Conservation (phyloP, 805 yeast genomes). For the Brettanomyces sp. region DNA sequence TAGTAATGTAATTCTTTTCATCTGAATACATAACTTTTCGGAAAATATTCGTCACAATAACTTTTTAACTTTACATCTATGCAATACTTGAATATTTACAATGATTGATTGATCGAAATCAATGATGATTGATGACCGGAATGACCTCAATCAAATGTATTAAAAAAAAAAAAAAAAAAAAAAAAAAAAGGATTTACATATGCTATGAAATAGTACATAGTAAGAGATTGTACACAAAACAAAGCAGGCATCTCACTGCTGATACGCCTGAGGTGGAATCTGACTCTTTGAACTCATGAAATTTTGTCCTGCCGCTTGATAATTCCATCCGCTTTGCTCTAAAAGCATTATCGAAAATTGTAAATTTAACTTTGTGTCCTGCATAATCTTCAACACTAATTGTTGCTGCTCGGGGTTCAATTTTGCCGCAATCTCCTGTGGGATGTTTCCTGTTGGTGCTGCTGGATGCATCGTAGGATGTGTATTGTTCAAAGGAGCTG, state of each 20-base stretch:
- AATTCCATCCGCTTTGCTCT: constrained; percentile 83
- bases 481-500: constrained; percentile 1
- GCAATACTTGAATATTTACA: too few relatives aligned
- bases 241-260: constrained; percentile 1
- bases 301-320: constrained; percentile 54
- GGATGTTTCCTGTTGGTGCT: constrained; percentile 15
- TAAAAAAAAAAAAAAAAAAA: background rate
- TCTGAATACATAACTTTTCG: too few relatives aligned
- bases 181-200: background rate
- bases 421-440: constrained; percentile 45
- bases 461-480: background rate
- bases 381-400: constrained; percentile 52
- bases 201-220: background rate
- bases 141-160: too few relatives aligned
- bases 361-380: constrained; percentile 67
- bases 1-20: too few relatives aligned
- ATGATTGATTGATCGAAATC: too few relatives aligned
- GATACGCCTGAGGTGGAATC: constrained; percentile 50
- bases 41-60: too few relatives aligned
- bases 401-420: constrained; percentile 51
- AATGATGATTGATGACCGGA: too few relatives aligned
- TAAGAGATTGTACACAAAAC: background rate
- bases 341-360: constrained; percentile 76
- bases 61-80: too few relatives aligned
- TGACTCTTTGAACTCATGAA: constrained; percentile 53